Base-by-base conservation (phyloP, 805 yeast species). In the Spathaspora boniae region DNA sequence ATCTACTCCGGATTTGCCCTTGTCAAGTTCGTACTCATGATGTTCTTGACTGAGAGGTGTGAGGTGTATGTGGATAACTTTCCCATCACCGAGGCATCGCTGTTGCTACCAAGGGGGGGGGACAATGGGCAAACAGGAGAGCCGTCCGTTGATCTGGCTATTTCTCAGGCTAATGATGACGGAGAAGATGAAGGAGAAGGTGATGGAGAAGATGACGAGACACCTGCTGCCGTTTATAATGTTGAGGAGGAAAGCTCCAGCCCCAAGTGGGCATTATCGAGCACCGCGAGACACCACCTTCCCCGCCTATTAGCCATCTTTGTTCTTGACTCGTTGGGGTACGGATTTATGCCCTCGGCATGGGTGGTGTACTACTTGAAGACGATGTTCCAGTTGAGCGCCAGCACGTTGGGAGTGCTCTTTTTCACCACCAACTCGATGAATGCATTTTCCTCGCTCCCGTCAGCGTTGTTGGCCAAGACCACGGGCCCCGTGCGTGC, bases 351-450 rank as follows among this genome's bases (percentile, higher is more conserved):
- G 87, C 80, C 95, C 2, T 68, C 80, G 29, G 82, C 95, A 1
- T 89, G 96, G 96, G 70, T 83, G 28, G 86, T 87, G 26, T 88
- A 82, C 54, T 88, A 85, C 58, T 81, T 86, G 64, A 74, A 78
- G 37, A 71, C 69, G 23, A 56, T 64, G 9, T 87, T 81, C 47
- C 45, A 55, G 2, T 58, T 77, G 19, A 56, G 78, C 1, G 78
- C 88, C 3, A 60, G 80, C 0, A 56, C 69, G 0, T 59, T 87
- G 30, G 96, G 96, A 4, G 44, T 71, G 1, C 60, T 87, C 19
- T 86, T 86, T 54, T 84, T 84, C 47, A 44, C 64, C 23, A 75
- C 86, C 1, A 82, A 78, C 45, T 44, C 80, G 9, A 61, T 80
- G 9, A 82, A 81, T 53, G 75, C 88, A 1, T 46, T 80, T 1